These are phyloP conservation scores for Apiotrichum akiyoshidainum DNA, from an alignment of 1,284 basidiomycete genomes.

Conservation along the genomic window DNA sequence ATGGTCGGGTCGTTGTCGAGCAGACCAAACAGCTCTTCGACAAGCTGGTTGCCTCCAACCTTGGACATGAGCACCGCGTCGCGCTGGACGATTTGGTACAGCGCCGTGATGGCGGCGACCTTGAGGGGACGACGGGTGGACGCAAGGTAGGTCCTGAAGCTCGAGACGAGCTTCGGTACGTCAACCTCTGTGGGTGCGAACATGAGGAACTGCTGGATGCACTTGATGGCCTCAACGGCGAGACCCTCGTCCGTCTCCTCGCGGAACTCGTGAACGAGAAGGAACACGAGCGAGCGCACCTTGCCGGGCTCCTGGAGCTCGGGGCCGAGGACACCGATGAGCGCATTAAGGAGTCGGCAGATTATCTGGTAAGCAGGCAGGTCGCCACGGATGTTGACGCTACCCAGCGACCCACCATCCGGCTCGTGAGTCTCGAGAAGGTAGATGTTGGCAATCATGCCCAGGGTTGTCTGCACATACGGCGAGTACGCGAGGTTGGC, in stretches of 20 bases:
- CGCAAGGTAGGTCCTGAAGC: conserved; percentile 69
- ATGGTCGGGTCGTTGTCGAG: conserved; percentile 87
- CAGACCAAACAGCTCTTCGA: conserved; percentile 91
- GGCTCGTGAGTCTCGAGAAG: conserved; percentile 87
- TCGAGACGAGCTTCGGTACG: conserved; percentile 70
- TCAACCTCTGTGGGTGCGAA: conserved; percentile 82
- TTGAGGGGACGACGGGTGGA: conserved; percentile 80
- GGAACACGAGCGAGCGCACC: conserved; percentile 76
- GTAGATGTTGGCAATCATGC: conserved; percentile 87
- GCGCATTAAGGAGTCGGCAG: conserved; percentile 85
- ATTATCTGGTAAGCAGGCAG: conserved; percentile 86
- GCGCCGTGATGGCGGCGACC: conserved; percentile 86
- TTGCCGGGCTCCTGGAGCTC: conserved; percentile 85
- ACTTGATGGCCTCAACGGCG: conserved; percentile 89
- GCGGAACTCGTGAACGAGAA: conserved; percentile 81
- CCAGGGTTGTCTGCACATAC: conserved; percentile 82
- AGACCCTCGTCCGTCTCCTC: conserved; percentile 83
- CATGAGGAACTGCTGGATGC: conserved; percentile 94
- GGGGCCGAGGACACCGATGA: conserved; percentile 91
- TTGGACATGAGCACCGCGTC: conserved; percentile 89
- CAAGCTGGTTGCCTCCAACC: conserved; percentile 86
- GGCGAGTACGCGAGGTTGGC: conserved; percentile 89
- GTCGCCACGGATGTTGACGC: conserved; percentile 84
- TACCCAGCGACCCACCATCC: conserved; percentile 81
- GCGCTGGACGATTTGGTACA: conserved; percentile 96